Conservation (phyloP, 2,329 filamentous ascomycete species). For the Xylariaceae sp. region DNA sequence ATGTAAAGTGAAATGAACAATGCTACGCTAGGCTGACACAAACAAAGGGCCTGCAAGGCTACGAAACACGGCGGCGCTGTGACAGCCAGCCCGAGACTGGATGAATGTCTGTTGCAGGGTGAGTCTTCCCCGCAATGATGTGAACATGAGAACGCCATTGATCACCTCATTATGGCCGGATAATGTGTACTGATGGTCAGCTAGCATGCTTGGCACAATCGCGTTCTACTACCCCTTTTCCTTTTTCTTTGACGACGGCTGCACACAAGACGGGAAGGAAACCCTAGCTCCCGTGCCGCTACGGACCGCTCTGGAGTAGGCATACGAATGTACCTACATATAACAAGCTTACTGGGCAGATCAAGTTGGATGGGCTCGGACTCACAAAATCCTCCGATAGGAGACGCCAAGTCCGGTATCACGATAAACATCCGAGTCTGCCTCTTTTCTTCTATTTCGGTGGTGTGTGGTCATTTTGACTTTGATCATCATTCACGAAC, state of each 20-base stretch:
- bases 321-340: neutral
- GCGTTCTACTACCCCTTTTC: neutral
- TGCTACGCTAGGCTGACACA: slow-evolving; percentile 21
- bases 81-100: slow-evolving; percentile 2
- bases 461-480: neutral
- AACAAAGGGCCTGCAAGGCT: slow-evolving; percentile 21
- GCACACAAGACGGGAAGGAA: slow-evolving; percentile 6
- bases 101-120: slow-evolving; percentile 3
- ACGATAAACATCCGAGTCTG: neutral
- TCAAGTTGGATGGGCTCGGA: neutral
- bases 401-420: slow-evolving; percentile 2
- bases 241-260: slow-evolving; percentile 2
- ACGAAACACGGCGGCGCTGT: slow-evolving; percentile 11
- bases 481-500: neutral
- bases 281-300: slow-evolving; percentile 13
- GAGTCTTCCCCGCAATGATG: neutral
- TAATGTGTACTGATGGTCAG: neutral
- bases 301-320: slow-evolving; percentile 8
- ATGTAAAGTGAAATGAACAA: slow-evolving; percentile 26
- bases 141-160: slow-evolving; percentile 7
- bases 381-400: slow-evolving; percentile 1
- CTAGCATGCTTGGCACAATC: slow-evolving; percentile 6
- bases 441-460: neutral
- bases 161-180: slow-evolving; percentile 6
- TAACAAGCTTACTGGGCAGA: neutral